Base-by-base conservation (phyloP, 2,329 filamentous ascomycete species). In the Fusarium armeniacum region DNA sequence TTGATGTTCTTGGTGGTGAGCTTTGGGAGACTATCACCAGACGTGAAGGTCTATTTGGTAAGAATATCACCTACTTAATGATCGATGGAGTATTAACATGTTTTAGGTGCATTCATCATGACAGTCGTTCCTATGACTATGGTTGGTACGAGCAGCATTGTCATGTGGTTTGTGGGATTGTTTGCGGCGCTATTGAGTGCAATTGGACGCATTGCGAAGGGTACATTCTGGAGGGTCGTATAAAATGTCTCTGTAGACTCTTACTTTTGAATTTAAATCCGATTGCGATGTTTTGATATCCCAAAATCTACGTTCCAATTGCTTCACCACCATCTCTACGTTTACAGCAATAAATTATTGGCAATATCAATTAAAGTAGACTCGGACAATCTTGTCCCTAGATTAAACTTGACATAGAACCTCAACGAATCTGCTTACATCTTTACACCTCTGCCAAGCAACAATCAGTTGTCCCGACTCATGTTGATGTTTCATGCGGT, bases 1-100 rank as follows among this genome's bases (percentile, higher is more conserved):
- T 47, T 6, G 45, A 47, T 7, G 45, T 47, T 33, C 45, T 47
- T 13, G 38, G 45, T 33, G 28, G 45, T 24, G 45, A 47, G 15
- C 45, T 47, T 22, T 47, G 45, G 45, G 45, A 47, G 45, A 47
- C 45, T 18, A 47, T 47, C 15, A 47, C 45, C 10, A 30, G 45
- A 2, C 45, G 45, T 5, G 45, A 47, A 30, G 45, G 45, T 18
- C 9, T 43, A 7, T 43, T 43, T 26, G 41, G 41, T 43, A 43
- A 43, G 49, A 20, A 26, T 5, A 3, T 5, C 3, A 15, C 9
- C 22, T 18, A 5, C 13, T 26, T 11, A 2, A 15, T 26, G 8
- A 10, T 1, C 2, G 15, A 10, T 43, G 5, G 6, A 11, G 11
- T 26, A 10, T 5, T 43, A 43, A 43, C 3, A 12, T 9, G 5